phyloP scores from a whole-genome alignment of 1,284 basidiomycete species.

The Heterobasidion annosum region DNA sequence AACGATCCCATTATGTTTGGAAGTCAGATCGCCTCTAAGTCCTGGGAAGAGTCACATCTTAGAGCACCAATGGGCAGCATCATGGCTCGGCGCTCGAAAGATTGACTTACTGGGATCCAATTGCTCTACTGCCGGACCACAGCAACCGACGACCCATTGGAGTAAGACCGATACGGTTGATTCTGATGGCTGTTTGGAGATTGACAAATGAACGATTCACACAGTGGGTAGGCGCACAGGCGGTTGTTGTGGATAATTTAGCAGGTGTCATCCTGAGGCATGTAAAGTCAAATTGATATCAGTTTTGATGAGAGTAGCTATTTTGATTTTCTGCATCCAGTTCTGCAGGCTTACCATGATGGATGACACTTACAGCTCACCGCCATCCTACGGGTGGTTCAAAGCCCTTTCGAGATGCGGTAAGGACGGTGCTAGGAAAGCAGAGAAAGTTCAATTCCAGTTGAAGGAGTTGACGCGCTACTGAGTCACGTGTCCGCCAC shows the following conservation, averaged over 20 bases:
- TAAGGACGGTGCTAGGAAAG: background rate
- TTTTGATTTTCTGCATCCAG: no score
- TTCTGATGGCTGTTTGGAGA: background rate
- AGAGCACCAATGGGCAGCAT: background rate
- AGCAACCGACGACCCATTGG: background rate
- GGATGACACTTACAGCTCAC: no score
- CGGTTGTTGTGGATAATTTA: background rate
- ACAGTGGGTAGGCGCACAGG: background rate
- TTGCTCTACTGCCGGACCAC: background rate
- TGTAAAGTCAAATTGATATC: background rate
- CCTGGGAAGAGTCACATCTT: constrained; percentile 6
- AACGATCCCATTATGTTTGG: constrained; percentile 1
- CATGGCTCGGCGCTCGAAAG: background rate
- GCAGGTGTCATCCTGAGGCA: background rate
- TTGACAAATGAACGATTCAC: background rate
- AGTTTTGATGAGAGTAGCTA: no score
- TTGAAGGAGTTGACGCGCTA: no score
- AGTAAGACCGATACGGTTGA: background rate
- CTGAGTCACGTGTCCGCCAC: no score
- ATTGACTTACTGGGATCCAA: background rate
- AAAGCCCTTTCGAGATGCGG: background rate
- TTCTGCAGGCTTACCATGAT: no score
- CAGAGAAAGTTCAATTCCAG: no score
- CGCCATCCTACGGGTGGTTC: background rate
- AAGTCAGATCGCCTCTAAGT: constrained; percentile 2